phyloP scores from a whole-genome alignment of 2,329 filamentous ascomycete species.

The Triangularia verruculosa region DNA sequence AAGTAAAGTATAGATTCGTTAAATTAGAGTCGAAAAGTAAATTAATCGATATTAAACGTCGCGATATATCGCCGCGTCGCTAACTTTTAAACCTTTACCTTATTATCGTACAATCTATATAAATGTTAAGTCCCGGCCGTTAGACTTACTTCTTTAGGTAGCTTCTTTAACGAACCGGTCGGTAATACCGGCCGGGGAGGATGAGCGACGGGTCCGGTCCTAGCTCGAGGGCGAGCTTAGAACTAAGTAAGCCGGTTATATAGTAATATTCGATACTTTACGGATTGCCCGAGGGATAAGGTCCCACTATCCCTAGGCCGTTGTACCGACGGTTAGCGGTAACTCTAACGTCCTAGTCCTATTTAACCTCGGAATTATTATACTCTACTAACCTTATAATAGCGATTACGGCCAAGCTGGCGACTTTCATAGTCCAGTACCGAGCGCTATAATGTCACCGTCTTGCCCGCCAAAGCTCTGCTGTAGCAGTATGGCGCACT shows the following conservation, averaged over 20 bases:
- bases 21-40: too few relatives aligned
- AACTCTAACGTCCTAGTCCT: background rate
- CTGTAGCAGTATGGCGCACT: slow-evolving; percentile 14
- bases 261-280: slow-evolving; percentile 15
- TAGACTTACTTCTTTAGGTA: slow-evolving; percentile 1
- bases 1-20: too few relatives aligned
- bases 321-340: too few relatives aligned
- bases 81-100: too few relatives aligned
- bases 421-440: slow-evolving; percentile 14
- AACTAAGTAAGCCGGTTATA: slow-evolving; percentile 6
- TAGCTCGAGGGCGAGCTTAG: background rate
- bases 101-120: background rate
- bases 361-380: slow-evolving; percentile 8
- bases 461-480: slow-evolving; percentile 12
- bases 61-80: too few relatives aligned
- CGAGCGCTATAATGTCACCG: slow-evolving; percentile 14
- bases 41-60: too few relatives aligned
- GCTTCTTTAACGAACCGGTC: slow-evolving; percentile 9
- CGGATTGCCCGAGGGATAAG: slow-evolving; percentile 13
- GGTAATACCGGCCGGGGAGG: slow-evolving; percentile 9
- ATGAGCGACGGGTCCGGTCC: slow-evolving; percentile 14
- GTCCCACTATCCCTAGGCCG: background rate
- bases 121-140: slow-evolving; percentile 4
- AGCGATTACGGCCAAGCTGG: slow-evolving; percentile 15
- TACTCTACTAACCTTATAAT: slow-evolving; percentile 14